A percentile compares a stretch with the other conserved stretches of the same genome.
Evolutionary conservation across 495 filamentous ascomycete species (phyloP).

Genomic region (Neurospora sp.): DNA sequence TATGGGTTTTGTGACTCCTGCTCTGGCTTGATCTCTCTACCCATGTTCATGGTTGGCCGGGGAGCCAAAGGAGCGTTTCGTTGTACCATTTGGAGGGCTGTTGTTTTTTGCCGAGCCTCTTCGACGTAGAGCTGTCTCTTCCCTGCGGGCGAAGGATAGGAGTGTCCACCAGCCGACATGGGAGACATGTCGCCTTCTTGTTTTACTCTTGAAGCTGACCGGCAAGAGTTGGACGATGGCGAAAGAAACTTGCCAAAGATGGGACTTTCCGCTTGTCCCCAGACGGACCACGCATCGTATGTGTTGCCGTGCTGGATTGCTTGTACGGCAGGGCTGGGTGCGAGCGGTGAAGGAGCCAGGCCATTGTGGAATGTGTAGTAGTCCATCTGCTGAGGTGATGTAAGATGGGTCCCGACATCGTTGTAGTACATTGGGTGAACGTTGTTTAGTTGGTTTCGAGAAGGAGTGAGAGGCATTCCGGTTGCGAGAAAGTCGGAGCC

Average conservation of each 20-base stretch:
- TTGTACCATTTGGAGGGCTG: slow-evolving; percentile 24
- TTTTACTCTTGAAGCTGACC: background rate
- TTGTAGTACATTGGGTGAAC: background rate
- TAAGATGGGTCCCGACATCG: slow-evolving; percentile 1
- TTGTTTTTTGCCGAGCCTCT: slow-evolving; percentile 22
- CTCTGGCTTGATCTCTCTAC: background rate
- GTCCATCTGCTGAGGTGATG: slow-evolving; percentile 10
- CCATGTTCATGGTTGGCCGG: background rate
- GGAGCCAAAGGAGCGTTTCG: background rate
- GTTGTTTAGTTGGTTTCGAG: slow-evolving; percentile 6
- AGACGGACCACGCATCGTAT: slow-evolving; percentile 5
- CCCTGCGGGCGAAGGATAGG: background rate
- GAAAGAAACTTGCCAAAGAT: slow-evolving; percentile 9
- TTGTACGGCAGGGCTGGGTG: slow-evolving; percentile 1
- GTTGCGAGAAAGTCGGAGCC: slow-evolving; percentile 11
- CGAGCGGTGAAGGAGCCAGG: slow-evolving; percentile 3
- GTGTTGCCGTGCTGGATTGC: background rate
- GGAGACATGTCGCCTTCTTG: background rate
- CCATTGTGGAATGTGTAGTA: slow-evolving; percentile 5
- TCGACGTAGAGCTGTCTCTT: slow-evolving; percentile 15
- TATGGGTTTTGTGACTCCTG: background rate
- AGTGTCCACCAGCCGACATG: background rate
- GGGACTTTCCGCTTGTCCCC: slow-evolving; percentile 16
- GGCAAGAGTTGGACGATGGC: background rate
- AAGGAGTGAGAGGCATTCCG: slow-evolving; percentile 13